phyloP scores from a whole-genome alignment of 257 asterid species.

The Solanum pennellii region DNA sequence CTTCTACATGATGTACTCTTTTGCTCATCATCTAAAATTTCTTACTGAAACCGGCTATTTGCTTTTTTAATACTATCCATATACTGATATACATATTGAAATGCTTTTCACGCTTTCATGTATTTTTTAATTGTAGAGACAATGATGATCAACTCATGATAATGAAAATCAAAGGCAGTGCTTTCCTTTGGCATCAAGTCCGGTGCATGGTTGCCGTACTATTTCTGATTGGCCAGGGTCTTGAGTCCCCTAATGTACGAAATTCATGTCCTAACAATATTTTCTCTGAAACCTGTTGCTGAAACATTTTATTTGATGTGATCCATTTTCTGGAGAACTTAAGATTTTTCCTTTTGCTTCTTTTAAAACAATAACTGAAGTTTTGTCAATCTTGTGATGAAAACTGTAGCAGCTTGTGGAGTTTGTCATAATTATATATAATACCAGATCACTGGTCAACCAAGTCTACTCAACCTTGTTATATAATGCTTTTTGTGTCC shows the following conservation, averaged over 20 bases:
- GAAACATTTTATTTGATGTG: not conserved
- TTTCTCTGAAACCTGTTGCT: not conserved
- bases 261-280: not conserved
- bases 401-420: not conserved
- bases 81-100: not conserved
- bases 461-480: not conserved
- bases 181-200: constrained; percentile 99
- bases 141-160: constrained; percentile 68
- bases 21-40: not conserved
- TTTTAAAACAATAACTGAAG: not conserved
- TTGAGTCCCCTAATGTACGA: constrained; percentile 82
- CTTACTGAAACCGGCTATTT: not conserved
- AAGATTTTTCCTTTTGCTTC: not conserved
- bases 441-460: not conserved
- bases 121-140: constrained; percentile 29
- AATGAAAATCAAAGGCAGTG: constrained; percentile 75
- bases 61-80: not conserved
- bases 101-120: not conserved
- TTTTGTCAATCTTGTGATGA: not conserved
- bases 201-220: constrained; percentile 94
- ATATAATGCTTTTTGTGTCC: not conserved
- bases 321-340: not conserved
- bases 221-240: constrained; percentile 90
- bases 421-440: not conserved
- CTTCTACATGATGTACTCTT: not conserved